Evolutionary conservation across 2,329 filamentous ascomycete genomes (phyloP), one percentile per base, ranked within the genome.

Genomic region (Thelonectria discophora): DNA sequence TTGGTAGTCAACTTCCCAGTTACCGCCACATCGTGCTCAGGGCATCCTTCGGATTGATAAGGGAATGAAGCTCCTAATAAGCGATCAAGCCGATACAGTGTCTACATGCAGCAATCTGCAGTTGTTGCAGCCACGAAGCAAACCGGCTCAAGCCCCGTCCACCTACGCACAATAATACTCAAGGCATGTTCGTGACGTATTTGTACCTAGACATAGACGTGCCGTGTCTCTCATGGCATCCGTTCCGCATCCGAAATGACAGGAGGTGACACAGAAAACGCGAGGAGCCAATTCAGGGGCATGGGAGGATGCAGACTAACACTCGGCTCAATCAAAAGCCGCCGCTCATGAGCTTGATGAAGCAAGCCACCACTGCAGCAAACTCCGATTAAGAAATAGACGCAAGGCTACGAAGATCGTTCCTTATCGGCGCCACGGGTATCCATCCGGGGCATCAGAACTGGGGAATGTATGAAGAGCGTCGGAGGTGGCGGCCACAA

Each of bases 71-170:
- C 34, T 37, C 11, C 6, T 37, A 56, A 43, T 49, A 57, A 48
- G 39, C 43, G 37, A 60, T 50, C 32, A 53, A 39, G 34, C 43
- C 43, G 32, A 48, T 34, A 49, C 32, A 53, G 48, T 61, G 48
- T 49, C 40, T 47, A 43, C 47, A 34, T 39, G 34, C 27, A 30
- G 27, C 27, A 30, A 30, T 8, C 6, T 37, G 12, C 12, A 37
- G 11, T 15, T 13, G 34, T 7, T 15, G 34, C 11, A 2, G 34
- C 12, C 34, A 21, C 18, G 18, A 11, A 20, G 39, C 39, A 42
- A 17, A 17, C 17, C 21, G 42, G 13, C 42, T 18, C 42, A 45
- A 30, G 8, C 27, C 27, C 27, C 9, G 27, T 30, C 27, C 9
- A 10, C 4, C 27, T 30, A 30, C 8, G 27, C 27, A 30, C 27